Evolutionary conservation across 2,329 filamentous ascomycete genomes (phyloP).

Genomic region (Colletotrichum eremochloae): DNA sequence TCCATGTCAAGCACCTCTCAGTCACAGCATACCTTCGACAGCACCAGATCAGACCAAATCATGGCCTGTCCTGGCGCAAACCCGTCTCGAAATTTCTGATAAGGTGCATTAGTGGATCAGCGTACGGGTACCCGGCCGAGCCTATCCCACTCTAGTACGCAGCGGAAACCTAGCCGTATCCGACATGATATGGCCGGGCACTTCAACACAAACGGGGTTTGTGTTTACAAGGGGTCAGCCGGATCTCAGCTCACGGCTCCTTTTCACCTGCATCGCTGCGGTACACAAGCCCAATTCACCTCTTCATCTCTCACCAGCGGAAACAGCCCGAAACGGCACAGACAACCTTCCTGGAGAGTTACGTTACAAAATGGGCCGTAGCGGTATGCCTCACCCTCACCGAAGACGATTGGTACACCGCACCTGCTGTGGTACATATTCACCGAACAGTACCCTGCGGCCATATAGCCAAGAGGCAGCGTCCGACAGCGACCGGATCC

Average conservation of each 20-base stretch:
- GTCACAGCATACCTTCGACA: neutral
- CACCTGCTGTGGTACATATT: neutral
- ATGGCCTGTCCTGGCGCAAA: slow-evolving; percentile 39
- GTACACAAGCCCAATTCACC: slow-evolving; percentile 7
- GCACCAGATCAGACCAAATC: slow-evolving; percentile 16
- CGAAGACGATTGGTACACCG: slow-evolving; percentile 7
- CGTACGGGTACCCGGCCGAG: slow-evolving; percentile 36
- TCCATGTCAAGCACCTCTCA: slow-evolving; percentile 19
- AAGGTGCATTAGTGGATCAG: slow-evolving; percentile 43
- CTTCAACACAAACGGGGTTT: slow-evolving; percentile 17
- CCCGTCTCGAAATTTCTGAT: slow-evolving; percentile 37
- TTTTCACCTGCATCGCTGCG: slow-evolving; percentile 30
- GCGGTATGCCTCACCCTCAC: neutral
- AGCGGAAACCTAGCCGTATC: slow-evolving; percentile 37
- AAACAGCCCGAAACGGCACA: slow-evolving; percentile 3
- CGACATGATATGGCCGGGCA: slow-evolving; percentile 39
- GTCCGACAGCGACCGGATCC: slow-evolving; percentile 7
- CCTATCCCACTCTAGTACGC: slow-evolving; percentile 37
- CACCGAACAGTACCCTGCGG: neutral
- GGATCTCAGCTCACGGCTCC: slow-evolving; percentile 25
- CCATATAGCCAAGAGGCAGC: neutral
- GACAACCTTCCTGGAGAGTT: neutral
- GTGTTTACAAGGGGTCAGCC: slow-evolving; percentile 28
- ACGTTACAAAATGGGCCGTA: neutral
- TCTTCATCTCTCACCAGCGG: neutral